These are phyloP conservation scores for Chrysoporthe cubensis DNA, from an alignment of 2,329 filamentous ascomycete genomes.

Conservation along the genomic window DNA sequence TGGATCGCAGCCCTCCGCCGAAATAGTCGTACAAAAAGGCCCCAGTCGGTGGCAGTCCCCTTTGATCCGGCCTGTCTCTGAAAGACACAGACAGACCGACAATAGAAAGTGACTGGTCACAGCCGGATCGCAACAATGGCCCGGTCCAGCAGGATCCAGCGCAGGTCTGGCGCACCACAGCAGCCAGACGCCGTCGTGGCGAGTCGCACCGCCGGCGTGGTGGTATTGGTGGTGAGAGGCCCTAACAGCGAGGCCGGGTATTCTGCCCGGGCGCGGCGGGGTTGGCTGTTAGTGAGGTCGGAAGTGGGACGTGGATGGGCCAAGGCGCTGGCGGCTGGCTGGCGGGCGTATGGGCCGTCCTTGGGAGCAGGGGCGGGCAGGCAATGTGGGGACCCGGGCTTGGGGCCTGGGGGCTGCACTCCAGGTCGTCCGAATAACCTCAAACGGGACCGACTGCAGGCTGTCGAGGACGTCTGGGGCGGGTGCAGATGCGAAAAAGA, in stretches of 20 bases:
- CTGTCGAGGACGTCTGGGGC: conserved; percentile 10
- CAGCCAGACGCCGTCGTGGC: background rate
- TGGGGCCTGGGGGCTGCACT: conserved; percentile 20
- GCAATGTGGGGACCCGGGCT: conserved; percentile 28
- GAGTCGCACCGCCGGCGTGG: background rate
- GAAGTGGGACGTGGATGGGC: conserved; percentile 5
- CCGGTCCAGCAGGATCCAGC: background rate
- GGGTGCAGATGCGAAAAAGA: conserved; percentile 31
- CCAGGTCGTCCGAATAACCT: conserved; percentile 33
- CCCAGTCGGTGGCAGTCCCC: background rate
- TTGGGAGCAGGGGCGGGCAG: conserved; percentile 19
- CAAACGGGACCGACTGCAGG: conserved; percentile 21
- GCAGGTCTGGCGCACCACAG: background rate
- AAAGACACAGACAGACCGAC: background rate
- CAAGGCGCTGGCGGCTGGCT: background rate
- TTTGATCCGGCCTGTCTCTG: too few species aligned
- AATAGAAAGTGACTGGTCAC: background rate
- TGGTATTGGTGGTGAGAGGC: conserved; percentile 6
- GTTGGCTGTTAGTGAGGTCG: conserved; percentile 20
- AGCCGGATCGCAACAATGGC: conserved; percentile 7
- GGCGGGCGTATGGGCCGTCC: background rate
- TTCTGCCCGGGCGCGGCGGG: conserved; percentile 14
- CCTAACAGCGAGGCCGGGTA: conserved; percentile 21
- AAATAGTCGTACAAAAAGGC: background rate
- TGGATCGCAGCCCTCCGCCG: background rate